Base-by-base conservation (phyloP, 2,329 filamentous ascomycete genomes). In the Xenoacremonium recifei region DNA sequence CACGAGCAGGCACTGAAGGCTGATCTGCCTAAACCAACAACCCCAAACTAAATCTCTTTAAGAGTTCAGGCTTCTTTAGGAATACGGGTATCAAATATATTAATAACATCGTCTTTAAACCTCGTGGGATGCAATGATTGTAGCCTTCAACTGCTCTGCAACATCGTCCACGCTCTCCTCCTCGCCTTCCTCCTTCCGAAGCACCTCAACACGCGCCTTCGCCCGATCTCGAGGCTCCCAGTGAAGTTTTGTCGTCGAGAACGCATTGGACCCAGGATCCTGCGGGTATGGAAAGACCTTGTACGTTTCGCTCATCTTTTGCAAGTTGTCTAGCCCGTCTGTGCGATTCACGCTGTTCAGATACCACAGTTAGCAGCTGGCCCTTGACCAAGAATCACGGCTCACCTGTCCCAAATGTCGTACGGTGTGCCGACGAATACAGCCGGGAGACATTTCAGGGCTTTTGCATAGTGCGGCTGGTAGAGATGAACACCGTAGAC, bases 401-500 rank as follows among this genome's bases (percentile, higher is more conserved):
- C 70, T 54, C 55, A 78, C 73, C 64, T 58, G 37, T 78, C 70
- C 73, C 77, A 81, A 2, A 69, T 66, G 7, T 70, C 64, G 55
- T 70, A 73, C 0, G 68, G 66, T 0, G 77, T 83, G 0, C 82
- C 83, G 12, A 87, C 69, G 11, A 82, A 77, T 3, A 84, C 53
- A 1, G 65, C 70, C 0, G 83, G 82, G 2, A 70, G 51, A 1
- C 62, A 49, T 0, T 61, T 55, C 2, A 87, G 62, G 0, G 80
- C 70, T 5, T 68, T 58, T 17, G 73, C 65, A 37, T 80, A 87
- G 30, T 76, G 70, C 27, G 64, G 68, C 17, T 65, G 68, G 42
- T 81, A 80, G 44, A 82, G 70, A 37, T 86, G 83, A 0, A 86
- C 71, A 2, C 79, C 82, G 49, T 78, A 87, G 3, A 85, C 66